Evolutionary conservation across 1,284 basidiomycete genomes (phyloP).

Genomic region (Ustilago sp.): DNA sequence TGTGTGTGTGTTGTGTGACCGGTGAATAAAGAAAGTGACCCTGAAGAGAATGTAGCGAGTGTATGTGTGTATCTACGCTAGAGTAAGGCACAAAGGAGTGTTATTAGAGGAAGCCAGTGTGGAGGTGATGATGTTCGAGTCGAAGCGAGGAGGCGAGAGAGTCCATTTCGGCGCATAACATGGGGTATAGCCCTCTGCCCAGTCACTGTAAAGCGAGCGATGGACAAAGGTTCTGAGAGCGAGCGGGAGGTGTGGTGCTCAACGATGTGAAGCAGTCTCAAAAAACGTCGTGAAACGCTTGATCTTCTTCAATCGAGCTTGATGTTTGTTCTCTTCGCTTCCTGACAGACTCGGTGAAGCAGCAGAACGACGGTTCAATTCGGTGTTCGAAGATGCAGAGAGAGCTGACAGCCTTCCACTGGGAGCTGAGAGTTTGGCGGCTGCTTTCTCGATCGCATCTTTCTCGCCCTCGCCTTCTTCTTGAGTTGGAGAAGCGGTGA

Average conservation of each 20-base stretch:
- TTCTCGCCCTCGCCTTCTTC: slow-evolving; percentile 18
- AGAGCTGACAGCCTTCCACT: slow-evolving; percentile 23
- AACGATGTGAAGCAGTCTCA: slow-evolving; percentile 46
- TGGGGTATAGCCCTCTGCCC: slow-evolving; percentile 42
- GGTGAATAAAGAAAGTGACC: slow-evolving; percentile 2
- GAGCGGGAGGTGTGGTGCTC: neutral
- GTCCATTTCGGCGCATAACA: neutral
- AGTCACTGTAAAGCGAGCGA: neutral
- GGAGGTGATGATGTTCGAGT: neutral
- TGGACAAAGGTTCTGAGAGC: slow-evolving; percentile 16
- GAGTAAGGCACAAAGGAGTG: neutral
- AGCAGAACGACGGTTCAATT: slow-evolving; percentile 31
- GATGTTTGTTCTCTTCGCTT: slow-evolving; percentile 51
- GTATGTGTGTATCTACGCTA: neutral
- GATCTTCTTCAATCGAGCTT: slow-evolving; percentile 54
- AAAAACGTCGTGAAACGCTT: slow-evolving; percentile 57
- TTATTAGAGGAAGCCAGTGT: neutral
- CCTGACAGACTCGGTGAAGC: slow-evolving; percentile 48
- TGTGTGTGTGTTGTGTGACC: neutral
- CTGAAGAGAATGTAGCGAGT: neutral
- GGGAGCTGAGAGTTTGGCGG: slow-evolving; percentile 17
- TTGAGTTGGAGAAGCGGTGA: neutral
- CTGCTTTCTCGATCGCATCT: slow-evolving; percentile 23
- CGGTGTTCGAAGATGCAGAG: slow-evolving; percentile 25
- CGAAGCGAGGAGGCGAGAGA: neutral